Percentiles rank a stretch among this genome's conserved stretches.
phyloP scores from a whole-genome alignment of 305 asterid genomes.

The Fraxinus latifolia region DNA sequence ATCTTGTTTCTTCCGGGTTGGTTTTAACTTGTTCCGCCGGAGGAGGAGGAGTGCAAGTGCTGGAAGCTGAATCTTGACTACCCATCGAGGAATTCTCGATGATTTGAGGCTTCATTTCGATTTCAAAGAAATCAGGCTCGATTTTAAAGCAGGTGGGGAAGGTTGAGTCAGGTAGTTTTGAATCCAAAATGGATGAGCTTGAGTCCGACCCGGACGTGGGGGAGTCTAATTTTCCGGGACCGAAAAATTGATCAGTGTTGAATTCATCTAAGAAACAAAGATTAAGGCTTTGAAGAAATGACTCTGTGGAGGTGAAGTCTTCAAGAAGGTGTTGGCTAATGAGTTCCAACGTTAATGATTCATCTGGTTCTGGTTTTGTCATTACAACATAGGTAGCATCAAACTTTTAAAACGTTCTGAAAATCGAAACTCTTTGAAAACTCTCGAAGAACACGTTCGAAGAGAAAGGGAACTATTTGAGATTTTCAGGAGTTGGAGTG shows the following conservation, averaged over 20 bases:
- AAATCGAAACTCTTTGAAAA: background rate
- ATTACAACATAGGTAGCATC: background rate
- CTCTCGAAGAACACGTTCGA: background rate
- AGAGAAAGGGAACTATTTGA: background rate
- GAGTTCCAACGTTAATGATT: constrained; percentile 27
- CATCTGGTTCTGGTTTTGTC: constrained; percentile 20
- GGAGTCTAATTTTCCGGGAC: constrained; percentile 9
- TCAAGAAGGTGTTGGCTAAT: constrained; percentile 35
- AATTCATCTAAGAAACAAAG: constrained; percentile 21
- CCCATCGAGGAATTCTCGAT: background rate
- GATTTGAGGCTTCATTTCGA: constrained; percentile 29
- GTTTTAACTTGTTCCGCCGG: constrained; percentile 17
- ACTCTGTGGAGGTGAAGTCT: constrained; percentile 28
- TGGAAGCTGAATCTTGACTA: background rate
- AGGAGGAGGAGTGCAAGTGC: background rate
- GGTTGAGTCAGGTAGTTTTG: constrained; percentile 22
- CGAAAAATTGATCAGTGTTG: background rate
- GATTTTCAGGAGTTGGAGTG: background rate
- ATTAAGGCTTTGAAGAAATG: constrained; percentile 20
- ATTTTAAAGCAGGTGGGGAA: constrained; percentile 19
- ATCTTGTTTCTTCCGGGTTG: constrained; percentile 19
- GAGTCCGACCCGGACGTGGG: constrained; percentile 37
- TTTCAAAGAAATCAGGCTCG: constrained; percentile 24
- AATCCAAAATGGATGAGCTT: constrained; percentile 7
- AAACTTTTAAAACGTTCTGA: background rate